phyloP scores from a whole-genome alignment of 2,329 filamentous ascomycete genomes.

The Penicillium sp. region DNA sequence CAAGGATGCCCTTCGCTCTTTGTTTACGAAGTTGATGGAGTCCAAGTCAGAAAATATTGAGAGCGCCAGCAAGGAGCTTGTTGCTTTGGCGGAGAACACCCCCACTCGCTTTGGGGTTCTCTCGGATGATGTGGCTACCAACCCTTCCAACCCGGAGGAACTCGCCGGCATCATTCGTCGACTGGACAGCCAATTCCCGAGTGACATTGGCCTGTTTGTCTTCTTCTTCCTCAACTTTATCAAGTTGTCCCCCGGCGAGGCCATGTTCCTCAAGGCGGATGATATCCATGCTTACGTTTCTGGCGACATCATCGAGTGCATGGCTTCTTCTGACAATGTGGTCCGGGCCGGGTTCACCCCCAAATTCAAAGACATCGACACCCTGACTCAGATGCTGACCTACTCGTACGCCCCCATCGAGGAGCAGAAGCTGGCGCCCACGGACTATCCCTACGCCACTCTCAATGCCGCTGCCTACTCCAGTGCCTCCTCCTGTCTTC shows the following conservation, averaged over 20 bases:
- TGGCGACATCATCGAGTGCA: slow-evolving; percentile 92
- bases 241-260: slow-evolving; percentile 78
- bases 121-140: slow-evolving; percentile 27
- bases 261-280: slow-evolving; percentile 91
- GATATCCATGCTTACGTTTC: slow-evolving; percentile 87
- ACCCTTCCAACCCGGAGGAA: slow-evolving; percentile 45
- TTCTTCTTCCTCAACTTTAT: slow-evolving; percentile 98
- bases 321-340: slow-evolving; percentile 98
- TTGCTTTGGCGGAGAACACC: slow-evolving; percentile 63
- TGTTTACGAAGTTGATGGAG: slow-evolving; percentile 77
- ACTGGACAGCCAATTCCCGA: slow-evolving; percentile 76
- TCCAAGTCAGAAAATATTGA: slow-evolving; percentile 62
- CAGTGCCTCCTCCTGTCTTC: slow-evolving; percentile 61
- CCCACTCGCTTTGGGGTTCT: slow-evolving; percentile 65
- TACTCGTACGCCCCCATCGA: slow-evolving; percentile 93
- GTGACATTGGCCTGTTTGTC: slow-evolving; percentile 88
- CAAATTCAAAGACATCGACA: slow-evolving; percentile 95
- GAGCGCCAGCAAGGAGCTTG: slow-evolving; percentile 60
- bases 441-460: slow-evolving; percentile 77
- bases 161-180: slow-evolving; percentile 71
- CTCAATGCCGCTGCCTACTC: slow-evolving; percentile 78
- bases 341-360: slow-evolving; percentile 95
- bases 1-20: slow-evolving; percentile 68
- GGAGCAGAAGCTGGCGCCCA: slow-evolving; percentile 85
- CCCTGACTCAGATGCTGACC: slow-evolving; percentile 83